phyloP scores from a whole-genome alignment of 2,329 filamentous ascomycete genomes.

The Cladosporium sp. region DNA sequence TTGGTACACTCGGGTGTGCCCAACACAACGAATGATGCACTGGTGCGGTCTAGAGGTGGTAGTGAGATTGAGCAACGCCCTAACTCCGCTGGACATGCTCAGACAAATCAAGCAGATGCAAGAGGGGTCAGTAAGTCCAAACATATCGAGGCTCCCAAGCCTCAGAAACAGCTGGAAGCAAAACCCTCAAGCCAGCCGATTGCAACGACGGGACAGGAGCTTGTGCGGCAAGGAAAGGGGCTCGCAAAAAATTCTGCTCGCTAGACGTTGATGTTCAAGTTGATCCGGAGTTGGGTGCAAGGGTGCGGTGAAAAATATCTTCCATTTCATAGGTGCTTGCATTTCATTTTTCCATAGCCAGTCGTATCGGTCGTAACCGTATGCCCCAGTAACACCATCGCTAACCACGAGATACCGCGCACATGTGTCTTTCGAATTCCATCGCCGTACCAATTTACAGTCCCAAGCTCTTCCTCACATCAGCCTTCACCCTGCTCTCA shows the following conservation, averaged over 20 bases:
- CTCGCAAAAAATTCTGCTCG: background rate
- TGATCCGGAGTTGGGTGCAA: background rate
- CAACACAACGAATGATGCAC: too few species aligned
- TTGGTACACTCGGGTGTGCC: too few species aligned
- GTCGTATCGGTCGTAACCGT: conserved; percentile 1
- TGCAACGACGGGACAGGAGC: background rate
- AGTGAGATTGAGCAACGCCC: too few species aligned
- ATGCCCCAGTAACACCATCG: conserved; percentile 7
- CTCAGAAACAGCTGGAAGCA: background rate
- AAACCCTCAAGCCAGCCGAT: background rate
- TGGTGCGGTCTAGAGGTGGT: too few species aligned
- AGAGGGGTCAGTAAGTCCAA: background rate
- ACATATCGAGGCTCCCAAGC: background rate
- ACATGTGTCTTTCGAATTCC: background rate
- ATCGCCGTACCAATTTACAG: conserved; percentile 51
- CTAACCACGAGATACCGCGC: conserved; percentile 1
- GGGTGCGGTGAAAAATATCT: too few species aligned
- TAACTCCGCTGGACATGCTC: too few species aligned
- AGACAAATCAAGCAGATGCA: too few species aligned
- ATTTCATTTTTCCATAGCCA: background rate
- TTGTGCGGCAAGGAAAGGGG: background rate
- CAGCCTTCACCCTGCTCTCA: conserved; percentile 76
- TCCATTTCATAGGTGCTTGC: too few species aligned
- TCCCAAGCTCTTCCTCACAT: conserved; percentile 73
- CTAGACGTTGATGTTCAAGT: background rate